Evolutionary conservation across 2,329 filamentous ascomycete genomes (phyloP), one percentile per base, ranked within the genome.

Genomic region (Colletotrichum falcatum): DNA sequence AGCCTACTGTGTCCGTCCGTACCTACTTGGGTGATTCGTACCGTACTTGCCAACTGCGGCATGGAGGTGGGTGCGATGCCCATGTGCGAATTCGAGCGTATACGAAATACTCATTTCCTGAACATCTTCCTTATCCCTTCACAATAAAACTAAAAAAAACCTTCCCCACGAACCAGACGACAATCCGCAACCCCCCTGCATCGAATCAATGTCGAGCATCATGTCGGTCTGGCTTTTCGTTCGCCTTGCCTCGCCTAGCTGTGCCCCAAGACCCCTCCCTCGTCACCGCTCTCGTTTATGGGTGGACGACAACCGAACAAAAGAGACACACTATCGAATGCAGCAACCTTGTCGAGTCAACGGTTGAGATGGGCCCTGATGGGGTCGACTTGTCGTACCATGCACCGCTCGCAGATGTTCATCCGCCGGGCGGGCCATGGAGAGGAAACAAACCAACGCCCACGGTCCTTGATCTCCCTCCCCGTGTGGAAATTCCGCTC

Each of bases 151-250:
- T 5, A n/a, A n/a, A n/a, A 62, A 26, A 53, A 33, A 46, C n/a
- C 67, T 67, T 62, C 64, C 59, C 62, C 56, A 61, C 64, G 58
- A 35, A 59, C 44, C 59, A 64, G 63, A 67, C 42, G 67, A 66
- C 33, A 6, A 55, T 44, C 51, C 44, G 26, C 51, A 53, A 59
- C 64, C 20, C 63, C 33, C 55, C 54, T 59, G 51, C 35, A 61
- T 58, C 11, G 35, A 70, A 61, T 33, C 39, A 42, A 42, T 65
- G 35, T 44, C 63, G 48, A 44, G 18, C 20, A n/a, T 8, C 18
- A 28, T 44, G 35, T 44, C 56, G 33, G 35, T 42, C 37, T 61
- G 20, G 39, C 56, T 33, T 62, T 42, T 62, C 56, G 56, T 44
- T 26, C 56, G 59, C 59, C 59, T 61, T 46, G 30, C 58, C 62